A percentile compares a stretch with the other conserved stretches of the same genome.
These are phyloP conservation scores for Microbotryomycetes sp. DNA, from an alignment of 1,284 basidiomycete species.

Conservation along the genomic window DNA sequence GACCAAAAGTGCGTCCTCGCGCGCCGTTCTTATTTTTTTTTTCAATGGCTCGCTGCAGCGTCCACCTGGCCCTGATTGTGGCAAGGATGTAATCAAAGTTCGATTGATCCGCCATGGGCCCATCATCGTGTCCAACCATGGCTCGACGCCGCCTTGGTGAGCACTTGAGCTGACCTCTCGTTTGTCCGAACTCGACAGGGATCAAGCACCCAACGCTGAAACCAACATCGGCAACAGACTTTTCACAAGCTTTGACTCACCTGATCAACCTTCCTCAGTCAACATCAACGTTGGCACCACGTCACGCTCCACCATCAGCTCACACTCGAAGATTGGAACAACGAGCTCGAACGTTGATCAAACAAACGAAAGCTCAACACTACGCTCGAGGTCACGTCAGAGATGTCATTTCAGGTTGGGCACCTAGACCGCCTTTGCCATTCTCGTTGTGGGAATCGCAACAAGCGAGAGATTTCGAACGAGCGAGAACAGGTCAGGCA, in stretches of 20 bases:
- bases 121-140: no score
- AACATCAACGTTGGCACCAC: slow-evolving; percentile 21
- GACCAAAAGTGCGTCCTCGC: slow-evolving; percentile 28
- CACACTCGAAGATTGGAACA: slow-evolving; percentile 29
- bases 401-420: slow-evolving; percentile 41
- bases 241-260: slow-evolving; percentile 31
- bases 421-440: slow-evolving; percentile 36
- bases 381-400: slow-evolving; percentile 38
- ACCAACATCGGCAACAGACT: slow-evolving; percentile 21
- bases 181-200: slow-evolving; percentile 10
- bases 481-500: slow-evolving; percentile 17
- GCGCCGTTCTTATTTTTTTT: no score
- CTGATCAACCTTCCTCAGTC: slow-evolving; percentile 29
- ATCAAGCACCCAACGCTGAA: slow-evolving; percentile 32
- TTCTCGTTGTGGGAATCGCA: slow-evolving; percentile 37
- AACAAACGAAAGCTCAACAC: slow-evolving; percentile 36
- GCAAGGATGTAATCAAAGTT: no score
- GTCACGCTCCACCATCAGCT: slow-evolving; percentile 24
- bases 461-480: slow-evolving; percentile 22
- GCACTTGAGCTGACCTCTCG: neutral
- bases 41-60: no score
- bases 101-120: no score
- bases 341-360: slow-evolving; percentile 29
- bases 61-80: no score
- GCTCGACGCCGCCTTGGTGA: no score